Percentiles rank a stretch among this genome's conserved stretches.
Conservation (phyloP, 2,329 filamentous ascomycete genomes). For the Thelonectria rubi region DNA sequence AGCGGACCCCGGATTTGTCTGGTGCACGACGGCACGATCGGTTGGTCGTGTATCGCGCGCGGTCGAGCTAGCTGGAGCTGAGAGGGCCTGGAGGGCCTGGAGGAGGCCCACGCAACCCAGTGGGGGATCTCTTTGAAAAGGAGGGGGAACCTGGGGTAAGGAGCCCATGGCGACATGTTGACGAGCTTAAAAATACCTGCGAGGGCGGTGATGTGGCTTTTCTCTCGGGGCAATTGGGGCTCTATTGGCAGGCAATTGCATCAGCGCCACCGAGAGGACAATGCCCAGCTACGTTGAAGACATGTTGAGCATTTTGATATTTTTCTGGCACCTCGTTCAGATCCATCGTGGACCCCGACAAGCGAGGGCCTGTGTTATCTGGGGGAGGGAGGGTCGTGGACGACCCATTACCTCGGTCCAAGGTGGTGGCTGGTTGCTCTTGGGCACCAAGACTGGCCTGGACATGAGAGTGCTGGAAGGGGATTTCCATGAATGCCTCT, state of each 20-base stretch:
- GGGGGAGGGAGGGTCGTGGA: not conserved
- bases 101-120: constrained; percentile 1
- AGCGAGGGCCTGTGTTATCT: not conserved
- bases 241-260: not conserved
- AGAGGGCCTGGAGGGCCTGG: too few species aligned
- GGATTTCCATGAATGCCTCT: not conserved
- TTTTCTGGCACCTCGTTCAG: not conserved
- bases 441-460: too few species aligned
- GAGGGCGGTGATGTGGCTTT: too few species aligned
- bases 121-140: constrained; percentile 6
- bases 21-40: constrained; percentile 19
- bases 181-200: not conserved
- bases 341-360: not conserved
- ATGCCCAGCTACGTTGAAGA: not conserved
- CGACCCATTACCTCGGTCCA: constrained; percentile 14
- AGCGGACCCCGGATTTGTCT: constrained; percentile 35
- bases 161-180: constrained; percentile 10
- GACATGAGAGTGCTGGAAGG: too few species aligned
- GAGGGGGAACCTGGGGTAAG: constrained; percentile 39
- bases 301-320: not conserved
- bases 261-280: not conserved
- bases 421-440: not conserved
- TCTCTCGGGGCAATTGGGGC: too few species aligned
- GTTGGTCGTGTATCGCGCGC: constrained; percentile 7
- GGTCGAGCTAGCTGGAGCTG: too few species aligned